These are phyloP conservation scores for Fusarium sarcochroum DNA, from an alignment of 2,329 filamentous ascomycete species.

Conservation along the genomic window DNA sequence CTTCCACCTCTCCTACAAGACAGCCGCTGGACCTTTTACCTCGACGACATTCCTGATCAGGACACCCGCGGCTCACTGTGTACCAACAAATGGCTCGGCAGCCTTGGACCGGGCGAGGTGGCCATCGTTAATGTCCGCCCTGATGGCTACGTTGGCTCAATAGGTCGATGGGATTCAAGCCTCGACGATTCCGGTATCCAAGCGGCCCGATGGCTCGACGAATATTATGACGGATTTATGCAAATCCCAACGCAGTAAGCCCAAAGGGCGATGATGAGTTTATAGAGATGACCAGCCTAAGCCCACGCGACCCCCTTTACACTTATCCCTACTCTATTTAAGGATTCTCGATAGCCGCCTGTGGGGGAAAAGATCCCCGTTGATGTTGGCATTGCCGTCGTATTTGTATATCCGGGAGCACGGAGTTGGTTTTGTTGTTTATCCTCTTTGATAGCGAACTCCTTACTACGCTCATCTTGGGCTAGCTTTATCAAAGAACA, in stretches of 20 bases:
- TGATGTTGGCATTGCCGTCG: slow-evolving; percentile 36
- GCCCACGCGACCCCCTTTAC: slow-evolving; percentile 26
- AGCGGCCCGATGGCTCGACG: slow-evolving; percentile 68
- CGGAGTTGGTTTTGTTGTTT: slow-evolving; percentile 35
- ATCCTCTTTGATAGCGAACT: slow-evolving; percentile 32
- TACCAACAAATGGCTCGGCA: slow-evolving; percentile 79
- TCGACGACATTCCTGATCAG: slow-evolving; percentile 73
- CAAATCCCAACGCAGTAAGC: slow-evolving; percentile 58
- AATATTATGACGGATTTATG: slow-evolving; percentile 69
- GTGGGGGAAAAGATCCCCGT: slow-evolving; percentile 22
- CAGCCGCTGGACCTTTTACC: slow-evolving; percentile 79
- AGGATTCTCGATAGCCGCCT: slow-evolving; percentile 21
- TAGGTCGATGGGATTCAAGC: slow-evolving; percentile 67
- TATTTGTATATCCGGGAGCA: slow-evolving; percentile 45
- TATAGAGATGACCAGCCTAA: slow-evolving; percentile 36
- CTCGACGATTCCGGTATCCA: slow-evolving; percentile 65
- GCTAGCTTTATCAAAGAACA: slow-evolving; percentile 25
- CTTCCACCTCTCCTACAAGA: slow-evolving; percentile 73
- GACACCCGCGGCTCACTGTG: slow-evolving; percentile 67
- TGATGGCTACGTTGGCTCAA: slow-evolving; percentile 80
- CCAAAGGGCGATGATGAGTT: slow-evolving; percentile 26
- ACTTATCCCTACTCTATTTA: slow-evolving; percentile 5
- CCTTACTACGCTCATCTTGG: slow-evolving; percentile 27
- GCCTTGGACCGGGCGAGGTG: slow-evolving; percentile 68
- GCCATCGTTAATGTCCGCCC: slow-evolving; percentile 78